Evolutionary conservation across 768 basidiomycete genomes (phyloP).

Genomic region (Mrakia gelida): DNA sequence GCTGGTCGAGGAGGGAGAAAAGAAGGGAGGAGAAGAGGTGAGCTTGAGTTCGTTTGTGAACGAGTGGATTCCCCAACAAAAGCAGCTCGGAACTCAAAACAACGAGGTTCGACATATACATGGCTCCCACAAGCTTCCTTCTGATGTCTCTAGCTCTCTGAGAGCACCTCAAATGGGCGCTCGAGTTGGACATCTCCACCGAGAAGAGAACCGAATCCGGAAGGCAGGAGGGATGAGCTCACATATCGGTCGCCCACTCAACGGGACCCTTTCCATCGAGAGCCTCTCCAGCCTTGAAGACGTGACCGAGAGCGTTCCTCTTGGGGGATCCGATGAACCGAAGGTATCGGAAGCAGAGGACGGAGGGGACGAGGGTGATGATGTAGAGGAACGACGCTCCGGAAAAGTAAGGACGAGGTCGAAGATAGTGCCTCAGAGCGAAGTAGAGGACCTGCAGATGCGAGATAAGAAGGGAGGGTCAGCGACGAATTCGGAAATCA

Average conservation of each 20-base stretch:
- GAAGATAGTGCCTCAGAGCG: constrained; percentile 2
- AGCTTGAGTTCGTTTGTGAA: not conserved
- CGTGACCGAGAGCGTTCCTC: constrained; percentile 1
- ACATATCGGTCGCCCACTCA: constrained; percentile 20
- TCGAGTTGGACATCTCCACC: not conserved
- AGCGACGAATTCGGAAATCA: not conserved
- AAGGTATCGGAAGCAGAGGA: not conserved
- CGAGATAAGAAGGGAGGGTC: not conserved
- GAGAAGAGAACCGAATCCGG: not conserved
- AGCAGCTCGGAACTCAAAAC: not conserved
- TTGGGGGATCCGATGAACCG: constrained; percentile 1
- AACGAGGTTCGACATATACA: not conserved
- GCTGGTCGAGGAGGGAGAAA: constrained; percentile 33
- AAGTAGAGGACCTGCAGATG: not conserved
- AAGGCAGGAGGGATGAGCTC: not conserved
- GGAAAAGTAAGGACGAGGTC: constrained; percentile 19
- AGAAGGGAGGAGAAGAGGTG: not conserved
- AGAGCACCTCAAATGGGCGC: not conserved
- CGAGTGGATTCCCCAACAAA: not conserved
- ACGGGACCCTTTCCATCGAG: constrained; percentile 4
- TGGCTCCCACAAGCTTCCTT: too few relatives aligned
- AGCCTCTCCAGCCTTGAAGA: not conserved
- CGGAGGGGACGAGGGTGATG: constrained; percentile 19
- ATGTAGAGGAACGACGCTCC: constrained; percentile 24
- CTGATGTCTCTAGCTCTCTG: too few relatives aligned